Evolutionary conservation across 2,329 filamentous ascomycete genomes (phyloP).

Genomic region (Macrophomina pseudophaseolina): DNA sequence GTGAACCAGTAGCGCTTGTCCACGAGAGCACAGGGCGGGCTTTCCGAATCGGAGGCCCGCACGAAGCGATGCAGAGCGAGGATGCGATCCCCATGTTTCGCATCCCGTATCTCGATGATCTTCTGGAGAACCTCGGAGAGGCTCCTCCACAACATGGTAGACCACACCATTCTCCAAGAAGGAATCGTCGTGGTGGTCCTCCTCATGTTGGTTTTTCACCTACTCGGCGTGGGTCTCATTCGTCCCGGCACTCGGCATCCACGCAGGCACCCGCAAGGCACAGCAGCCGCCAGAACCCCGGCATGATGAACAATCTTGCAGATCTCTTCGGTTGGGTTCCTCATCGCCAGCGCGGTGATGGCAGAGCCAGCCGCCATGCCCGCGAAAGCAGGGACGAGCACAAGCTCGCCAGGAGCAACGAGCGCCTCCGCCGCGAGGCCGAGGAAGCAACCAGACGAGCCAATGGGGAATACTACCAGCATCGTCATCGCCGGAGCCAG

Average conservation of each 20-base stretch:
- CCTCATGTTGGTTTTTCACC: too few species aligned
- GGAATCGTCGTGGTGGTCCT: too few species aligned
- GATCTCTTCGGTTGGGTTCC: background rate
- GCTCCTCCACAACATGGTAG: background rate
- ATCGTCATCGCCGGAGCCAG: too few species aligned
- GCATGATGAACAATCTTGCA: too few species aligned
- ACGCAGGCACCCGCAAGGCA: too few species aligned
- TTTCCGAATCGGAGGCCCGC: background rate
- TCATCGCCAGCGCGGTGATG: background rate
- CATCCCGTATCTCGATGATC: background rate
- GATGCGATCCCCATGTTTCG: background rate
- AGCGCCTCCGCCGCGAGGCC: too few species aligned
- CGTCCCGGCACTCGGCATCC: too few species aligned
- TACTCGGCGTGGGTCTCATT: too few species aligned
- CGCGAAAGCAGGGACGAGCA: background rate
- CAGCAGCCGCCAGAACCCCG: too few species aligned
- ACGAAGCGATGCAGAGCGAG: background rate
- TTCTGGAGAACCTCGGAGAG: background rate
- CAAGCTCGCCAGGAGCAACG: background rate
- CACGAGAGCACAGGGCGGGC: background rate
- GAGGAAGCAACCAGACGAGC: background rate
- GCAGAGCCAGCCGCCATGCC: too few species aligned
- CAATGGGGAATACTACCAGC: background rate
- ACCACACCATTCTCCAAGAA: background rate
- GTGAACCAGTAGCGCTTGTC: background rate